phyloP scores from a whole-genome alignment of 2,329 filamentous ascomycete species.

The Nemania abortiva region DNA sequence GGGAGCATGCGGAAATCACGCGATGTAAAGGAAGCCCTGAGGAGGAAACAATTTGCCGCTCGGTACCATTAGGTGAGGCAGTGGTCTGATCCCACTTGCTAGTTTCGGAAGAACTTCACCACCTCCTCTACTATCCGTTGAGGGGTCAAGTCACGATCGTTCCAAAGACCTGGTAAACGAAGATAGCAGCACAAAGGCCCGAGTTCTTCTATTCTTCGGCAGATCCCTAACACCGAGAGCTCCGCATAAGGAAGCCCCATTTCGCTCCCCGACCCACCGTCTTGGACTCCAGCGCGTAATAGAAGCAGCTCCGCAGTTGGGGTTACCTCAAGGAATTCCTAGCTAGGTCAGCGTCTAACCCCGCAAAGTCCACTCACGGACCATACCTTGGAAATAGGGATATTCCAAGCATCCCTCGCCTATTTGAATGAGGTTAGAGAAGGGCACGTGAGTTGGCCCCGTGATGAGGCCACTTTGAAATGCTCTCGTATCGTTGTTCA shows the following conservation, averaged over 20 bases:
- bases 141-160: constrained; percentile 16
- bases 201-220: constrained; percentile 11
- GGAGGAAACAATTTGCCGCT: neutral
- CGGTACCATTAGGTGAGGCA: neutral
- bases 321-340: constrained; percentile 27
- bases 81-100: neutral
- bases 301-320: constrained; percentile 34
- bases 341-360: neutral
- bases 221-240: constrained; percentile 24
- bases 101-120: constrained; percentile 15
- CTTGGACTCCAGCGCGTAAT: constrained; percentile 30
- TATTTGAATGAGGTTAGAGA: neutral
- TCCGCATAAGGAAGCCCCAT: constrained; percentile 23
- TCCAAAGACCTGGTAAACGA: constrained; percentile 13
- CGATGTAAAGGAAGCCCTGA: neutral
- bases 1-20: neutral
- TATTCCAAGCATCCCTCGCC: constrained; percentile 12
- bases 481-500: too few species aligned
- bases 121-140: constrained; percentile 28
- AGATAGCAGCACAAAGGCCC: constrained; percentile 22
- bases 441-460: neutral
- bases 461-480: too few species aligned
- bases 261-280: constrained; percentile 17
- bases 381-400: constrained; percentile 18
- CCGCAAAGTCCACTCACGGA: neutral